Evolutionary conservation across 208 protist genomes (phyloP), one percentile per base, ranked within the genome.

Genomic region (Trypanosoma rangeli): DNA sequence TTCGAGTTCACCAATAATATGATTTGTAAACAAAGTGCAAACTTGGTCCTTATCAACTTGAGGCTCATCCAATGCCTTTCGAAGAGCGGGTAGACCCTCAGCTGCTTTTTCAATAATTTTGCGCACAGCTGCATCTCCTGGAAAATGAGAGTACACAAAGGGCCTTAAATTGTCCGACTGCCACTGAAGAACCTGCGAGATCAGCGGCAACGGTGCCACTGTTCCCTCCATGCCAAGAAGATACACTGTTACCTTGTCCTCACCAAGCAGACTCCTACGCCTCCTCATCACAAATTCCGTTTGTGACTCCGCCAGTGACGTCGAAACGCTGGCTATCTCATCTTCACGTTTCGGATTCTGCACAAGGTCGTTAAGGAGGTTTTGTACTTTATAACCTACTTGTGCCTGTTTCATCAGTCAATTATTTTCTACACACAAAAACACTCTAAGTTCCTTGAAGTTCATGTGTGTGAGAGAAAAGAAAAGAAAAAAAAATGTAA

Each of bases 221-320:
- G 94, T 94, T 20, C 92, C 92, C 56, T 94, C 89, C 37, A 94
- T 87, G 73, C 92, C 86, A 37, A 89, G 66, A 28, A 96, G 52
- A 65, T 80, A 90, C 13, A 87, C 71, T 0, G 72, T 78, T 33
- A 59, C 28, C 12, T 50, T 35, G 13, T 48, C 66, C 13, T 48
- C 39, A 37, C 20, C 55, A 54, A 12, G 5, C 22, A 12, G 3
- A 12, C 9, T 24, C 49, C 18, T 53, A 8, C 7, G 49, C 49
- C 49, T 12, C 49, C n/a, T 53, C 49, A 53, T 24, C 12, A 53
- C 49, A 53, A 24, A 53, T 26, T 53, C 49, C 22, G 49, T 53
- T 26, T 53, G 49, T 1, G 22, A 12, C n/a, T 4, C 49, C 10
- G 49, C 49, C 49, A 53, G 24, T 22, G 49, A 26, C 12, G 9